Evolutionary conservation across 805 yeast species (phyloP), one percentile per base, ranked within the genome.

Genomic region (Candida endomychidarum): DNA sequence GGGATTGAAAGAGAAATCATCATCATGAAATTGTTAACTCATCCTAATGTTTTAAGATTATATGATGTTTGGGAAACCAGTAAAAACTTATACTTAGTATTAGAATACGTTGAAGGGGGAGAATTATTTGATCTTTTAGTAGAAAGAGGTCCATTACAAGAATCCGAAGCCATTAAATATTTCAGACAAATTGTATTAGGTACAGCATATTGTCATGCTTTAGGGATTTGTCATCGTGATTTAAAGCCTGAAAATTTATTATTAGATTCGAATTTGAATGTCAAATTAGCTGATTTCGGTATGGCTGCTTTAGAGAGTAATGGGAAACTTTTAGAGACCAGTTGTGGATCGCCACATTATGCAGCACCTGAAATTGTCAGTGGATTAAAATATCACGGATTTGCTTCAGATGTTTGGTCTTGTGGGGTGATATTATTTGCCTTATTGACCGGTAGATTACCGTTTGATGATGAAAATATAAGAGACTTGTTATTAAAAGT

Each of bases 21-120:
- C 52, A 93, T 93, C 52, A 93, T 91, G 99, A 93, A 93, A 64
- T 73, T 93, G 29, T 78, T 93, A 33, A 86, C 93, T 45, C 98
- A 93, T 61, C 88, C 96, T 9, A 91, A 93, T 56, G 93, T 93
- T 17, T 81, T 93, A 77, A 85, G 93, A 18, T 70, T 93, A 27
- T 93, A 89, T 58, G 99, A 93, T 57, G 99, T 93, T 17, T 93
- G 98, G 98, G 99, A 93, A 63, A 91, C 95, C 49, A 83, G 88
- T 49, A 88, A 87, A 56, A 96, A 91, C 45, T 71, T 93, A 42
- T 86, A 82, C 53, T 60, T 86, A 48, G 88, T 86, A 11, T 64
- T 86, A 37, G 95, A 86, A 57, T 86, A 84, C 57, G 91, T 86
- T 22, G 90, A 86, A 60, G 91, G 93, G n/a, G 95, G 95, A 43